Percentiles rank a stretch among this genome's conserved stretches.
phyloP scores from a whole-genome alignment of 805 yeast genomes.

The Metschnikowia lunata region DNA sequence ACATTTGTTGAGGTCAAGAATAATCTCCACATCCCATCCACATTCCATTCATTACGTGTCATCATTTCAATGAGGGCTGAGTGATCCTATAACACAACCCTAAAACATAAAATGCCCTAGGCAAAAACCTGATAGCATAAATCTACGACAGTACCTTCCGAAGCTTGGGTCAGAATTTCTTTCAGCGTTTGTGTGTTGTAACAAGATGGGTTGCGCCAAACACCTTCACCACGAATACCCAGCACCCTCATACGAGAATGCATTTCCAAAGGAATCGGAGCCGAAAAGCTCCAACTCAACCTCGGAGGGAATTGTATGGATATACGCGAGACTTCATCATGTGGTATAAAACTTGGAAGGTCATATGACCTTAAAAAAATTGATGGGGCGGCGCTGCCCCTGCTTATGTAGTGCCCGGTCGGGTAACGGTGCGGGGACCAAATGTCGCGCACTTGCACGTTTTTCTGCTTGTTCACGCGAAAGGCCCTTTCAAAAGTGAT shows the following conservation, averaged over 20 bases:
- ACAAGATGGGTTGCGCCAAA: slow-evolving; percentile 49
- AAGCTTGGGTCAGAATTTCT: slow-evolving; percentile 42
- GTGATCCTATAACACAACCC: no score
- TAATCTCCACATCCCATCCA: no score
- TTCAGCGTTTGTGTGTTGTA: slow-evolving; percentile 39
- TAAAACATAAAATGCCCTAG: no score
- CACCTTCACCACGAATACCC: slow-evolving; percentile 46
- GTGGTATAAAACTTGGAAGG: slow-evolving; percentile 63
- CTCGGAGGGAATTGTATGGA: slow-evolving; percentile 40
- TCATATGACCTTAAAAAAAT: slow-evolving; percentile 36
- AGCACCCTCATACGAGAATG: slow-evolving; percentile 29
- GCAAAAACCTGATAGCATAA: no score
- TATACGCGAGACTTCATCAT: slow-evolving; percentile 61
- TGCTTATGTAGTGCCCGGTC: slow-evolving; percentile 19
- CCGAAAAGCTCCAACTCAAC: slow-evolving; percentile 32
- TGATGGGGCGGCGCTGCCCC: slow-evolving; percentile 10
- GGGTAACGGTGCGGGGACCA: slow-evolving; percentile 18
- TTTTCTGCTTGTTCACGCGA: background rate
- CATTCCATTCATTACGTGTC: no score
- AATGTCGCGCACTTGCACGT: background rate
- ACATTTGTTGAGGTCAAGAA: no score
- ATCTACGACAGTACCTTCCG: slow-evolving; percentile 7
- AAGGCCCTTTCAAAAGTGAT: background rate
- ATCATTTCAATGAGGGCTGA: no score
- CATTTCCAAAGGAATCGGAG: slow-evolving; percentile 34